phyloP scores from a whole-genome alignment of 305 asterid species.

The Fraxinus ornus region DNA sequence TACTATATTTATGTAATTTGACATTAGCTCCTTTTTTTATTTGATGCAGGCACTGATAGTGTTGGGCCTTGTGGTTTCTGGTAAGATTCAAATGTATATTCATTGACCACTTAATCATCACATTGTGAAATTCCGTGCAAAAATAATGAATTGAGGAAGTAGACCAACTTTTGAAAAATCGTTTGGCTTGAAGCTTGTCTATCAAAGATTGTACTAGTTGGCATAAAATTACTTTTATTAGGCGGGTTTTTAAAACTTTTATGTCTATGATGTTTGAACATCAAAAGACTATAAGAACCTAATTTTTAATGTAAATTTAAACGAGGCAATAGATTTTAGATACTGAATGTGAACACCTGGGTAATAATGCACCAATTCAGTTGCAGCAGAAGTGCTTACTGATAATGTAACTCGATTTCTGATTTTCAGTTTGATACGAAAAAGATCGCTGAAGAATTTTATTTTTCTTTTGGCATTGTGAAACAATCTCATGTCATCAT shows the following conservation, averaged over 20 bases:
- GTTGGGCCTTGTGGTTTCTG: constrained; percentile 75
- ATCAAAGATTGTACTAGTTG: not conserved
- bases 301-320: not conserved
- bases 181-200: not conserved
- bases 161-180: not conserved
- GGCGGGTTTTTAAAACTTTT: not conserved
- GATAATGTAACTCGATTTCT: not conserved
- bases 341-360: not conserved
- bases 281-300: not conserved
- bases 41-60: constrained; percentile 69
- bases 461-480: not conserved
- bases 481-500: not conserved
- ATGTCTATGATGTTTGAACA: not conserved
- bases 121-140: not conserved
- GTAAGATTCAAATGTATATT: constrained; percentile 43
- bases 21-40: not conserved
- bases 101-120: not conserved
- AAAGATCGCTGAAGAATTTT: not conserved
- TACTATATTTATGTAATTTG: not conserved
- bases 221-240: not conserved
- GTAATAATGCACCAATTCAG: not conserved
- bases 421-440: not conserved
- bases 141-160: not conserved
- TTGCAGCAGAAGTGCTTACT: not conserved
- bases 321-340: not conserved